phyloP scores from a whole-genome alignment of 257 asterid species.

The Euphrasia confusa region DNA sequence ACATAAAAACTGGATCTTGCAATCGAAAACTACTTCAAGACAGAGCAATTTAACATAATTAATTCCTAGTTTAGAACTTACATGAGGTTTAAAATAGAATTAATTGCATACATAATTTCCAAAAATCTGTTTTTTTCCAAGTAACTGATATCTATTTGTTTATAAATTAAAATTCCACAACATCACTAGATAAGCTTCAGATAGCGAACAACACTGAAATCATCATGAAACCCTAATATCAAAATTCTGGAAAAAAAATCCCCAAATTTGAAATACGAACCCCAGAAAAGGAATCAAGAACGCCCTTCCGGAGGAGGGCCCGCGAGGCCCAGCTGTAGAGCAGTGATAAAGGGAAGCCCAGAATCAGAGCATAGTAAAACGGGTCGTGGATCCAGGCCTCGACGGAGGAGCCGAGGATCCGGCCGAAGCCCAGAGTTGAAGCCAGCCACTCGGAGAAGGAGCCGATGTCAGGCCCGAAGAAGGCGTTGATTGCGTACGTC shows the following conservation, averaged over 20 bases:
- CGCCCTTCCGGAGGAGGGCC: constrained; percentile 46
- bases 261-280: constrained; percentile 29
- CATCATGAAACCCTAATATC: background rate
- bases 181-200: background rate
- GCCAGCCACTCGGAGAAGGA: constrained; percentile 87
- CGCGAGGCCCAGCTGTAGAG: constrained; percentile 54
- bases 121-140: background rate
- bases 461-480: constrained; percentile 96
- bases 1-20: background rate
- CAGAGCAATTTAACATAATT: background rate
- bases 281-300: constrained; percentile 77
- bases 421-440: constrained; percentile 58
- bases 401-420: constrained; percentile 50
- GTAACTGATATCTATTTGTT: background rate
- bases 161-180: background rate
- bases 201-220: background rate
- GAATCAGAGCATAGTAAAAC: constrained; percentile 50
- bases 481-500: constrained; percentile 75
- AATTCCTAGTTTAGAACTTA: background rate
- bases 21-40: constrained; percentile 9
- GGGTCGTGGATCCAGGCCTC: constrained; percentile 87
- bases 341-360: constrained; percentile 64
- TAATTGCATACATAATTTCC: background rate
- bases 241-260: background rate
- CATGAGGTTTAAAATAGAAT: background rate